These are phyloP conservation scores for Sphagnum fallax DNA, from an alignment of 228 moss, liverwort and hornwort species.

Conservation along the genomic window DNA sequence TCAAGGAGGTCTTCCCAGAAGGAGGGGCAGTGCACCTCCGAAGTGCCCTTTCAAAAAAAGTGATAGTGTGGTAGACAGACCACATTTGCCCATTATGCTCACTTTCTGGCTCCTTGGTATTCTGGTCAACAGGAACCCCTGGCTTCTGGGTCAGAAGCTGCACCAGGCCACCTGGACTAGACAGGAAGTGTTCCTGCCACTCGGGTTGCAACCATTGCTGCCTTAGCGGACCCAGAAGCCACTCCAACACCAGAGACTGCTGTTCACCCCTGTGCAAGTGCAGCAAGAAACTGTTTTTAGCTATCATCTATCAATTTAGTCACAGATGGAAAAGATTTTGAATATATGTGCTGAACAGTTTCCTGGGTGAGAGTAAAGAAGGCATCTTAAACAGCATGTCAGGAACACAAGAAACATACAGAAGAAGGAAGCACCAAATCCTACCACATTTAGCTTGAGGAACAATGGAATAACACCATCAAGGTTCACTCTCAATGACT, in stretches of 20 bases:
- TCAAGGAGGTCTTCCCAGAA: constrained; percentile 36
- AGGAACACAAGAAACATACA: too few relatives aligned
- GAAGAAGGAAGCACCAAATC: too few relatives aligned
- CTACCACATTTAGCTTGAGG: too few relatives aligned
- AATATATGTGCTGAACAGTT: too few relatives aligned
- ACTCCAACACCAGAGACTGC: constrained; percentile 75
- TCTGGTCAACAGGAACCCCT: background rate
- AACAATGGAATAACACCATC: too few relatives aligned
- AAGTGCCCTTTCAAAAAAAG: constrained; percentile 88
- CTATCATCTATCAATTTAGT: background rate
- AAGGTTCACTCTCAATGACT: background rate
- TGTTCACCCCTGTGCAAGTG: constrained; percentile 47
- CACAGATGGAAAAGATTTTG: too few relatives aligned
- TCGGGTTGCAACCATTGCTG: constrained; percentile 77
- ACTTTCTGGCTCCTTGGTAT: background rate
- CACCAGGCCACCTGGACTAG: constrained; percentile 66
- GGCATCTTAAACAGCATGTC: too few relatives aligned
- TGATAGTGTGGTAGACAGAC: constrained; percentile 87
- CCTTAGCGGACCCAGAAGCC: constrained; percentile 77
- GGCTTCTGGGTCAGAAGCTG: constrained; percentile 42
- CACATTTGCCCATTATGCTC: constrained; percentile 60
- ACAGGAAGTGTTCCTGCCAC: constrained; percentile 75
- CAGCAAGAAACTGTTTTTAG: background rate
- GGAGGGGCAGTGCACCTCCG: constrained; percentile 67
- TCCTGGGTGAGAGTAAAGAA: too few relatives aligned